Evolutionary conservation across 805 yeast genomes (phyloP).

Genomic region (Wickerhamomyces chaumierensis): DNA sequence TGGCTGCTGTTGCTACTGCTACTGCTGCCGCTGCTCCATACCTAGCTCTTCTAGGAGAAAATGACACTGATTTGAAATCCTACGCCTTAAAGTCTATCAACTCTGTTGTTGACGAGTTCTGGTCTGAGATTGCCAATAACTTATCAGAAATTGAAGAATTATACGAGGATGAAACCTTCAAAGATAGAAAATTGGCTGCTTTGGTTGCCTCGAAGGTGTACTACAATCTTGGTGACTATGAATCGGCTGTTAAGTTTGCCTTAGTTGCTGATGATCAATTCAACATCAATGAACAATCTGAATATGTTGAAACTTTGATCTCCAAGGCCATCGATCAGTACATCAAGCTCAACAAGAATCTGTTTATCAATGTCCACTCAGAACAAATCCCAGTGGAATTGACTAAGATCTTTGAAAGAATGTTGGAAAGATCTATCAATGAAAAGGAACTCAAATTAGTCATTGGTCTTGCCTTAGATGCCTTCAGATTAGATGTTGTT

Average conservation of each 20-base stretch:
- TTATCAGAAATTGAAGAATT: conserved; percentile 82
- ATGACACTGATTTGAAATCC: conserved; percentile 63
- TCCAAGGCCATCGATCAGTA: conserved; percentile 86
- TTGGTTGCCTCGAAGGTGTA: conserved; percentile 81
- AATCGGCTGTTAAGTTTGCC: conserved; percentile 80
- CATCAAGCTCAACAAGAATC: conserved; percentile 47
- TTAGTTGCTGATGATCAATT: conserved; percentile 75
- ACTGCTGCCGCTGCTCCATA: conserved; percentile 87
- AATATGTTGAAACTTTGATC: conserved; percentile 86
- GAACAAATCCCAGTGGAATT: conserved; percentile 47
- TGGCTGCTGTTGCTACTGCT: conserved; percentile 7
- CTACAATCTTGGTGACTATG: conserved; percentile 90
- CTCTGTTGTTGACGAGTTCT: conserved; percentile 74
- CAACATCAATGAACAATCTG: conserved; percentile 63
- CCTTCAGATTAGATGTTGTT: conserved; percentile 75
- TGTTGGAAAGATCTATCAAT: conserved; percentile 71
- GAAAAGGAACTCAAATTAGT: conserved; percentile 71
- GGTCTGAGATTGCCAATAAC: conserved; percentile 96
- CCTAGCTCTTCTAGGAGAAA: conserved; percentile 78
- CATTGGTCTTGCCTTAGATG: conserved; percentile 83
- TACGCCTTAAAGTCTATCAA: conserved; percentile 81
- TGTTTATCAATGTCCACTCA: conserved; percentile 27
- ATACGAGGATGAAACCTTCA: conserved; percentile 74
- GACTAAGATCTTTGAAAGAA: conserved; percentile 64
- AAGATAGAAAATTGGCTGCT: conserved; percentile 77